These are phyloP conservation scores for Xylariaceae sp. DNA, from an alignment of 2,329 filamentous ascomycete genomes.

Conservation along the genomic window DNA sequence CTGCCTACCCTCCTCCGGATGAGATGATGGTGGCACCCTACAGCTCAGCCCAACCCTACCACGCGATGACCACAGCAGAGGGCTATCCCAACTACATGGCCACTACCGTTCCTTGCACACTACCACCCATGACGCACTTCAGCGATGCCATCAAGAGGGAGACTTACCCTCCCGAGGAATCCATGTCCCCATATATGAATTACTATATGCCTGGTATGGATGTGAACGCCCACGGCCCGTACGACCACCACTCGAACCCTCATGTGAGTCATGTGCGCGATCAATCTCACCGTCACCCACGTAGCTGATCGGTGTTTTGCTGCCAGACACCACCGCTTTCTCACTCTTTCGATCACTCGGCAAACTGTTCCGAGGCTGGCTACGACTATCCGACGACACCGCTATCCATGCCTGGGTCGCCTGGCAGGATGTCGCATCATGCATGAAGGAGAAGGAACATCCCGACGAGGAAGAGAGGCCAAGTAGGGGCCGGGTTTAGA, in stretches of 20 bases:
- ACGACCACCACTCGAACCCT: constrained; percentile 71
- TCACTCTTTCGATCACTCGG: constrained; percentile 73
- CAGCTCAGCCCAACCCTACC: constrained; percentile 58
- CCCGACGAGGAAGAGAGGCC: not conserved
- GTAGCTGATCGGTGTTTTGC: constrained; percentile 55
- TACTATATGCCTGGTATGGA: constrained; percentile 72
- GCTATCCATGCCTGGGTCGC: constrained; percentile 74
- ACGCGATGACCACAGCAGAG: constrained; percentile 56
- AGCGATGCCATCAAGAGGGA: constrained; percentile 72
- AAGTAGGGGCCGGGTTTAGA: constrained; percentile 7
- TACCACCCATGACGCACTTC: constrained; percentile 70
- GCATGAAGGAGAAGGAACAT: constrained; percentile 11
- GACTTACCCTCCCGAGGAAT: constrained; percentile 60
- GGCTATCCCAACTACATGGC: constrained; percentile 63
- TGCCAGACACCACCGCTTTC: constrained; percentile 77
- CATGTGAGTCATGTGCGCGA: constrained; percentile 71
- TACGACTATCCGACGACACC: constrained; percentile 74
- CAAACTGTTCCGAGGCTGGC: constrained; percentile 65
- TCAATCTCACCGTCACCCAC: constrained; percentile 49
- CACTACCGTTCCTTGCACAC: constrained; percentile 61
- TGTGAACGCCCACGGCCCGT: constrained; percentile 63
- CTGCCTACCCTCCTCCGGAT: constrained; percentile 70
- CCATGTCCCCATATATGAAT: constrained; percentile 69
- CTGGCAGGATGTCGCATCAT: constrained; percentile 49
- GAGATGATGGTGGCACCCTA: constrained; percentile 67